Percentiles rank a stretch among this genome's conserved stretches.
These are phyloP conservation scores for maize (Zea mays) DNA, from an alignment of 176 grass and related monocot genomes.

Conservation along the genomic window DNA sequence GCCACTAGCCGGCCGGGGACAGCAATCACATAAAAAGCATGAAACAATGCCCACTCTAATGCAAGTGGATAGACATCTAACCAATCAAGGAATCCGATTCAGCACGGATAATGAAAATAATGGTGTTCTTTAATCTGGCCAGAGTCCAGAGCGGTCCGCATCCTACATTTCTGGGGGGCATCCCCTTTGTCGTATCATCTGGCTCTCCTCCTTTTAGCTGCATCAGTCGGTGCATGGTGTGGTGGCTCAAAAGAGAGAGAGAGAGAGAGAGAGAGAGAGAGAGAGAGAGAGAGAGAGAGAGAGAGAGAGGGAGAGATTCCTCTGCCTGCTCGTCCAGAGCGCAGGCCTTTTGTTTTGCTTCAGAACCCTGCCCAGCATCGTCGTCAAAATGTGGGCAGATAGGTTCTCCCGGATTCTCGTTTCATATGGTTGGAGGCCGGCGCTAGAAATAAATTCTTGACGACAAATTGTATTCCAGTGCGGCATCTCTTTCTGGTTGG, in stretches of 20 bases:
- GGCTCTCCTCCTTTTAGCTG: slow-evolving; percentile 31
- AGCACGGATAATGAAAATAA: slow-evolving; percentile 39
- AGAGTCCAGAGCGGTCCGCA: slow-evolving; percentile 15
- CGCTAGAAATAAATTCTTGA: background rate
- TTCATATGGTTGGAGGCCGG: background rate
- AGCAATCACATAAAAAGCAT: slow-evolving; percentile 34
- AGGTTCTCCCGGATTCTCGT: slow-evolving; percentile 40
- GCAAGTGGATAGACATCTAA: slow-evolving; percentile 19
- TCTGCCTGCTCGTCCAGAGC: slow-evolving; percentile 45
- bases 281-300: too few relatives aligned
- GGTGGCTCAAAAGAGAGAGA: slow-evolving; percentile 15
- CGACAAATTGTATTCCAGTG: background rate
- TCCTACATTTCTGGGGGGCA: slow-evolving; percentile 10
- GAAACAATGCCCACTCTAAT: slow-evolving; percentile 19
- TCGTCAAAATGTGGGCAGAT: slow-evolving; percentile 30
- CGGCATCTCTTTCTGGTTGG: slow-evolving; percentile 12
- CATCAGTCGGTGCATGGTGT: slow-evolving; percentile 6
- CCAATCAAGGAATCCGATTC: slow-evolving; percentile 48
- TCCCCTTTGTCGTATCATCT: slow-evolving; percentile 23
- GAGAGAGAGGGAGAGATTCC: slow-evolving; percentile 52
- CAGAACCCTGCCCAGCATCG: slow-evolving; percentile 35
- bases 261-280: too few relatives aligned
- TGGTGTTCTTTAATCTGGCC: slow-evolving; percentile 27
- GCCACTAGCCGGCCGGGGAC: background rate
- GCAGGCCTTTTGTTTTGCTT: slow-evolving; percentile 47